Percentiles rank a stretch among this genome's conserved stretches.
phyloP scores from a whole-genome alignment of 768 basidiomycete species.

The Naganishia randhawae region DNA sequence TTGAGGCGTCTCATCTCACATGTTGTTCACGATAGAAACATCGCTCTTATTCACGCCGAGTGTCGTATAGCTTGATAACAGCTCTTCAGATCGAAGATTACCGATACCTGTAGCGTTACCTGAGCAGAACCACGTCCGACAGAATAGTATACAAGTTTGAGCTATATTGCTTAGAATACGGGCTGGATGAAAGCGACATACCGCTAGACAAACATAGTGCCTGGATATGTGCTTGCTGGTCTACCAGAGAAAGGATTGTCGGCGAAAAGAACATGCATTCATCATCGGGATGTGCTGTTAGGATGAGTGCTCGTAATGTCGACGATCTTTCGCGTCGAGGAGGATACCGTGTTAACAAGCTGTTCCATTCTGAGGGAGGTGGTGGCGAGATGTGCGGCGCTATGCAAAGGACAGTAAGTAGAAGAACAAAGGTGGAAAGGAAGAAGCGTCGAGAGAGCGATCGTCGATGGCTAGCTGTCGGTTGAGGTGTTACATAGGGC shows the following conservation, averaged over 20 bases:
- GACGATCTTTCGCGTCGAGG: neutral
- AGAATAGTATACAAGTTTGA: neutral
- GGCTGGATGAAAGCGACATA: constrained; percentile 32
- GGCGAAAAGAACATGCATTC: constrained; percentile 93
- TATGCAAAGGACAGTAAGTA: neutral
- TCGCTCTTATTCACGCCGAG: constrained; percentile 61
- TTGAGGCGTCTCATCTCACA: constrained; percentile 56
- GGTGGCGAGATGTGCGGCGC: neutral
- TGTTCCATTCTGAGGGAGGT: constrained; percentile 3
- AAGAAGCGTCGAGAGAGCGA: neutral
- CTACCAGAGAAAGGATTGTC: constrained; percentile 62
- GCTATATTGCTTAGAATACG: too few relatives aligned
- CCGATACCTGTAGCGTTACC: constrained; percentile 78
- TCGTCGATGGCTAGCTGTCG: neutral
- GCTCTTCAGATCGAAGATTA: constrained; percentile 58
- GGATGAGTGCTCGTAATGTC: constrained; percentile 48
- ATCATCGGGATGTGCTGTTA: constrained; percentile 93
- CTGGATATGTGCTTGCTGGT: constrained; percentile 53
- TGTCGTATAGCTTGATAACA: constrained; percentile 62
- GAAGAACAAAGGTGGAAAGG: neutral
- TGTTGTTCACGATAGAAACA: constrained; percentile 65
- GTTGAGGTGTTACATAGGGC: neutral
- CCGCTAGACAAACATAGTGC: constrained; percentile 72
- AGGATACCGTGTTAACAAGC: neutral
- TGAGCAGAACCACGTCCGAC: constrained; percentile 22